Evolutionary conservation across 768 basidiomycete genomes (phyloP), one percentile per base, ranked within the genome.

Genomic region (Termitomyces heimii): DNA sequence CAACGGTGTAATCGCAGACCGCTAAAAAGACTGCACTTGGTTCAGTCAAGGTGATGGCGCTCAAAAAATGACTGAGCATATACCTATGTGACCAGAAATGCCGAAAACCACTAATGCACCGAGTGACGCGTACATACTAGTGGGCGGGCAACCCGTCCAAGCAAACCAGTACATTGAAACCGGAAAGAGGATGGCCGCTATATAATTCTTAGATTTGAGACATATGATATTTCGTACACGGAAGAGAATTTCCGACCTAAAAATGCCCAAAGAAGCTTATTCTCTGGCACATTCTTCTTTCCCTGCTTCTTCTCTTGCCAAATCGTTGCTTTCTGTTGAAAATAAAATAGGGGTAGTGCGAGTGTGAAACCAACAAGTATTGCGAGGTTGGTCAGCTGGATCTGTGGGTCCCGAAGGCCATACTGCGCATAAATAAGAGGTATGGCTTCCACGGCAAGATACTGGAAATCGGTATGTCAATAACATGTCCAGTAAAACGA

Each of bases 151-250:
- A 26, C 59, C 44, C 24, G 65, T 63, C 65, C 65, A 65, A 24
- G 65, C 65, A 50, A 65, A 63, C 65, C 65, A 65, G 45, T 60
- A 65, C 65, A 65, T 59, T 28, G 65, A 65, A 31, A 65, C 52
- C 0, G 65, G 65, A 29, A 65, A 65, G 4, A 65, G n/a, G 20
- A 63, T 22, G 2, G 65, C 65, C 8, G 65, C 65, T 65, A 37
- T 9, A 47, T 47, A 7, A 29, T n/a, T 20, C 20, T 20, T 18
- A 4, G 10, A 40, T 10, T 1, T 20, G 24, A 42, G 39, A 14
- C 29, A 10, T 5, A 9, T 24, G 22, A 24, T 4, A 9, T 13
- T 44, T 28, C 12, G 37, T 24, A 26, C 24, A 35, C 20, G 3
- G 5, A 28, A 5, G 28, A 8, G 16, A 26, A 8, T 31, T 20